Evolutionary conservation across 306 rosid species (phyloP).

Genomic region (Lathyrus sativus): DNA sequence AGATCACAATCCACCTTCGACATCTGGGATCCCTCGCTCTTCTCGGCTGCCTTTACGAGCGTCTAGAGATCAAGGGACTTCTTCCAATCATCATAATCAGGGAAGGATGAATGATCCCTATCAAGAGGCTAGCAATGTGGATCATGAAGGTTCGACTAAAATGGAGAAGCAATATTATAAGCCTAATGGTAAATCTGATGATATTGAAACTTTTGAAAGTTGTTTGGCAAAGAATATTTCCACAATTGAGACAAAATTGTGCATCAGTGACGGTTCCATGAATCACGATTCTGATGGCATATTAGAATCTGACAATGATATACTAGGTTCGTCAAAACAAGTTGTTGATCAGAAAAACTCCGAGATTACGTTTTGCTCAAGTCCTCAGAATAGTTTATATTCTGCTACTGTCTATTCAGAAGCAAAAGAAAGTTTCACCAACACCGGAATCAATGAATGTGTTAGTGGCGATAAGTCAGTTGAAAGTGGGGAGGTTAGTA

Average conservation of each 20-base stretch:
- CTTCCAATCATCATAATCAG: slow-evolving; percentile 48
- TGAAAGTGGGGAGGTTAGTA: slow-evolving; percentile 59
- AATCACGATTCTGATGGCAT: slow-evolving; percentile 45
- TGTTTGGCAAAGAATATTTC: slow-evolving; percentile 48
- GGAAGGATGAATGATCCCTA: slow-evolving; percentile 39
- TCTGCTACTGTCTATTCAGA: slow-evolving; percentile 62
- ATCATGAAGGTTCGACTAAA: slow-evolving; percentile 40
- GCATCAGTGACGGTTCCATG: slow-evolving; percentile 40
- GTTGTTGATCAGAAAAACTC: slow-evolving; percentile 44
- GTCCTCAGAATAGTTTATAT: slow-evolving; percentile 11
- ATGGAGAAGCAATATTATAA: slow-evolving; percentile 37
- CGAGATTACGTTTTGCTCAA: slow-evolving; percentile 44
- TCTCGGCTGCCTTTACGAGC: slow-evolving; percentile 48
- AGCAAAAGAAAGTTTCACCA: slow-evolving; percentile 82
- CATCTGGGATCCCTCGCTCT: slow-evolving; percentile 48
- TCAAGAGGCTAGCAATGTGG: slow-evolving; percentile 15
- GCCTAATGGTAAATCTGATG: slow-evolving; percentile 46
- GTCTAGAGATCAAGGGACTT: slow-evolving; percentile 51
- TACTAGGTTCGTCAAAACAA: slow-evolving; percentile 39
- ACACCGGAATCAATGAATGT: slow-evolving; percentile 74
- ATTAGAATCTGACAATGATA: slow-evolving; percentile 47
- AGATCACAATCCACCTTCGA: slow-evolving; percentile 49
- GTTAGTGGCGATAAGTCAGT: slow-evolving; percentile 70
- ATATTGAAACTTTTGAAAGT: slow-evolving; percentile 43
- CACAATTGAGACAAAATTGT: slow-evolving; percentile 44